phyloP scores from a whole-genome alignment of 495 filamentous ascomycete species.

The Lichenothelia convexa region DNA sequence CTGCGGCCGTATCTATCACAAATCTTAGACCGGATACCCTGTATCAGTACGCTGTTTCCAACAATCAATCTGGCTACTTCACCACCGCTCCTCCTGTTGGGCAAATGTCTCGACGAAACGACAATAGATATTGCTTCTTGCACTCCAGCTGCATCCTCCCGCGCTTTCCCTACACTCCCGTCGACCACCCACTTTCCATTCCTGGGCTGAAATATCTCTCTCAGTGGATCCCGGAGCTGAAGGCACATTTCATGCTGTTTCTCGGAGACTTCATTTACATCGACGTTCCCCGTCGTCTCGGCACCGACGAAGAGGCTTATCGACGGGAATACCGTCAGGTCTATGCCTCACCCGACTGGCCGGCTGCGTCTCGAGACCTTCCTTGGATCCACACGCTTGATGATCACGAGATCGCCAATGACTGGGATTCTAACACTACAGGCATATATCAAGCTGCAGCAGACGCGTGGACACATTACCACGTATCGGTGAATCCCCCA shows the following conservation, averaged over 20 bases:
- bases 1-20: conserved; percentile 38
- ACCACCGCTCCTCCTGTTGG: conserved; percentile 52
- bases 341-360: conserved; percentile 86
- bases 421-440: conserved; percentile 62
- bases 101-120: conserved; percentile 23
- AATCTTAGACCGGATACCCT: conserved; percentile 39
- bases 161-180: conserved; percentile 69
- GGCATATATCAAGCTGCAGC: conserved; percentile 54
- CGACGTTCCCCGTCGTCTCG: conserved; percentile 70
- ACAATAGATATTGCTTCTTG: conserved; percentile 62
- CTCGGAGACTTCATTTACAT: conserved; percentile 98
- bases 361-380: conserved; percentile 42
- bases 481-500: conserved; percentile 69
- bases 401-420: conserved; percentile 90
- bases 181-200: conserved; percentile 64
- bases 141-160: conserved; percentile 84
- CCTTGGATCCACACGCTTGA: conserved; percentile 95
- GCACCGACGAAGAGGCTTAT: conserved; percentile 52
- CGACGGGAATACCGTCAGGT: conserved; percentile 81
- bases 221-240: conserved; percentile 39
- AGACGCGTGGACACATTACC: conserved; percentile 80
- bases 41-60: conserved; percentile 70
- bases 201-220: conserved; percentile 55
- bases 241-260: conserved; percentile 86
- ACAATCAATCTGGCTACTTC: conserved; percentile 63